Evolutionary conservation across 2,329 filamentous ascomycete species (phyloP), one percentile per base, ranked within the genome.

Genomic region (Aaosphaeria arxii): DNA sequence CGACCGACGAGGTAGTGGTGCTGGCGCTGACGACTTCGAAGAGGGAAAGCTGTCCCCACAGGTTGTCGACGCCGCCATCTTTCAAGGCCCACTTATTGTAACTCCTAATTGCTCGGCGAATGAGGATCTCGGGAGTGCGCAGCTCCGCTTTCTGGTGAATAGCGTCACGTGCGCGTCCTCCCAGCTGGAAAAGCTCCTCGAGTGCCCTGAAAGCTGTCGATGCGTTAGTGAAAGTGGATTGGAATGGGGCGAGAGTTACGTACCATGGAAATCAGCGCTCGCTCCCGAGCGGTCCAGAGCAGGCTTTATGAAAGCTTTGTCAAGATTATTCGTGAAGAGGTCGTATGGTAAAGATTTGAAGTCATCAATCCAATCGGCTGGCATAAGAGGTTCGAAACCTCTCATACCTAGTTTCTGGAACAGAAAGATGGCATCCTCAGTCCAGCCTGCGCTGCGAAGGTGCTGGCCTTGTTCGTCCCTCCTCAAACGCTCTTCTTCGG

Each of bases 361-460:
- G 53, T 83, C 80, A 43, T 74, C 62, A 40, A 71, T 67, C 79
- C 80, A 83, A 50, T 69, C 68, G 9, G 64, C 60, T 1, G 79
- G 78, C 9, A 84, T 59, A 1, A 84, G 62, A 7, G 81, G 77
- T 63, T 83, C 80, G 45, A 76, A 77, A 11, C 81, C 81, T 39
- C 81, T 78, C 67, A 77, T 74, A 5, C 73, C 73, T 30, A 84
- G 72, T 48, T 77, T 77, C 48, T 77, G 74, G 53, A 78, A 78
- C 2, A 84, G 66, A 32, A 74, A 73, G 38, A 77, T 74, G 46
- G 82, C 78, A 45, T 77, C 75, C 29, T 75, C 68, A 4, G 73
- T 70, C 77, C 77, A 84, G 40, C 75, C 73, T 29, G 69, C 69
- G 7, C 62, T 56, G 3, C 73, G 72, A 5, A 79, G 61, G 30